These are phyloP conservation scores for Epichloe festucae DNA, from an alignment of 2,329 filamentous ascomycete genomes.

Conservation along the genomic window DNA sequence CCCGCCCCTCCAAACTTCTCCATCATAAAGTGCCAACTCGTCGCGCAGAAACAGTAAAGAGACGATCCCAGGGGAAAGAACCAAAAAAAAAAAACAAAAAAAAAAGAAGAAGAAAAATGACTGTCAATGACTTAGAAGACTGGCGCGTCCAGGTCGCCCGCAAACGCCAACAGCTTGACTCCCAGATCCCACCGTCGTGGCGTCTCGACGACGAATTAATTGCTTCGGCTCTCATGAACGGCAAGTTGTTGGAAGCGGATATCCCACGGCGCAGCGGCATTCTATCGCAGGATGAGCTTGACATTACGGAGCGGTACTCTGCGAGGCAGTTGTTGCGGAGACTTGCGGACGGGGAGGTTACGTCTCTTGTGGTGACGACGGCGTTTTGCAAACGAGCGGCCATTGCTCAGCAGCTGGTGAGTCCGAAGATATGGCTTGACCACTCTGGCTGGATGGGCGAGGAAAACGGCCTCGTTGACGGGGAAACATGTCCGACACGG, in stretches of 20 bases:
- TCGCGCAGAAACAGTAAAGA: neutral
- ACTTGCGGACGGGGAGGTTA: constrained; percentile 19
- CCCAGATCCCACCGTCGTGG: constrained; percentile 4
- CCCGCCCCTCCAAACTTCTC: too few species aligned
- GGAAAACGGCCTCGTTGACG: too few species aligned
- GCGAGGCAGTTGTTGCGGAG: constrained; percentile 22
- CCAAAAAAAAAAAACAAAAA: accelerated
- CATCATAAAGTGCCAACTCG: too few species aligned
- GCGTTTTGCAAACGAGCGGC: constrained; percentile 17
- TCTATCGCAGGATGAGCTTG: constrained; percentile 26
- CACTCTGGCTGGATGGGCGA: too few species aligned
- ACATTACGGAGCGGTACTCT: constrained; percentile 30
- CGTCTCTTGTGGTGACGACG: constrained; percentile 23
- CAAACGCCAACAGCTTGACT: constrained; percentile 1
- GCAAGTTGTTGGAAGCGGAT: constrained; percentile 3
- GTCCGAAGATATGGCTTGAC: neutral
- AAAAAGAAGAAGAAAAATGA: neutral
- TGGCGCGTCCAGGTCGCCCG: neutral
- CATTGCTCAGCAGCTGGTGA: constrained; percentile 17
- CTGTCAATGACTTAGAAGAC: neutral
- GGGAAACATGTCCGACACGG: neutral
- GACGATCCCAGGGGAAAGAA: neutral
- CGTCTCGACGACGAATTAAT: constrained; percentile 1
- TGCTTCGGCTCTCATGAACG: neutral
- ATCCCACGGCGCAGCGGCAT: constrained; percentile 19